Evolutionary conservation across 2,329 filamentous ascomycete species (phyloP), one percentile per base, ranked within the genome.

Genomic region (Teratosphaeriaceae sp.): DNA sequence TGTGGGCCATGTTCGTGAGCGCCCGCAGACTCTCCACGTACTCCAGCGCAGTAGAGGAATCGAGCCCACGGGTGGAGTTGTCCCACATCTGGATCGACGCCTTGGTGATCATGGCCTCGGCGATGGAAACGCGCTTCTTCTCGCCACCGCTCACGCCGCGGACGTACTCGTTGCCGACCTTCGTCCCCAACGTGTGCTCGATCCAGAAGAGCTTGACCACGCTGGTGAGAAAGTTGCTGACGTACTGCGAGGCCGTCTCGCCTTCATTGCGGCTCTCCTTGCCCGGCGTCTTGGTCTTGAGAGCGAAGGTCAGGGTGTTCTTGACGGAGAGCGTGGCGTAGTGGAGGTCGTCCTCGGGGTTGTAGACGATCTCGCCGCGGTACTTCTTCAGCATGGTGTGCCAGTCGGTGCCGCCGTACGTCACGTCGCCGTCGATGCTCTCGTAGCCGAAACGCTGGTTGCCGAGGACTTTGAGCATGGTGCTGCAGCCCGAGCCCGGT

Each of bases 111-210:
- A 90, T 65, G 0, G 83, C 85, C 63, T 90, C 85, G 1, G 84
- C 83, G 50, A 90, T 88, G 18, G 80, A 82, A 7, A 88, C 85
- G 57, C 85, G 82, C 62, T 89, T 90, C 27, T 85, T 70, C 65
- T 92, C 86, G 45, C 86, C 86, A 54, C 86, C 86, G 36, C 81
- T 85, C 0, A 90, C 82, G 61, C 85, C 85, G 36, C 84, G 77
- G 5, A 81, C 75, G 54, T 72, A 78, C 48, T 83, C 80, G 55
- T 89, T 80, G n/a, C 86, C 86, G 1, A 90, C 84, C 1, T 79
- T 70, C 0, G 86, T 90, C 54, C 85, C 73, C 54, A 76, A 79
- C 1, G 85, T 88, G 56, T 90, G 85, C 11, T 71, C 73, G 43
- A 90, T 88, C 8, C 83, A 84, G 52, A 90, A 89, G 70, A 89